Conservation (phyloP, 1,284 basidiomycete species). For the Schizophyllum amplum region DNA sequence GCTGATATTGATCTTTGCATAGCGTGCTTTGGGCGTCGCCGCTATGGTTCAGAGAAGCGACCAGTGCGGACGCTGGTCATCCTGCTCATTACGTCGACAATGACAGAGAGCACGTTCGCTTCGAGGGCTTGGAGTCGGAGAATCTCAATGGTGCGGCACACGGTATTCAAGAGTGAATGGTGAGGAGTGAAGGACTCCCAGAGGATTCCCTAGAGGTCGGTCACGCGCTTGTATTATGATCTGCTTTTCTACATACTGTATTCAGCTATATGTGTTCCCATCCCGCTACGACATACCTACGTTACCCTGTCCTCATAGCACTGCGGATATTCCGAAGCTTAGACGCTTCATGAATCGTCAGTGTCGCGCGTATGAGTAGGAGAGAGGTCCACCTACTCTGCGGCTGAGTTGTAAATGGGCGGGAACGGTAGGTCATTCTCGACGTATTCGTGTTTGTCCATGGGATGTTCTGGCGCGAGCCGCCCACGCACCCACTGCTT, state of each 20-base stretch:
- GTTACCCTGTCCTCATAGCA: background rate
- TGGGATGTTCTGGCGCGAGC: background rate
- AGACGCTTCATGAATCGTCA: background rate
- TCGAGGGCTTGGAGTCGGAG: background rate
- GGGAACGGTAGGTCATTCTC: background rate
- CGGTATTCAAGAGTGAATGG: background rate
- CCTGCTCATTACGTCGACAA: background rate
- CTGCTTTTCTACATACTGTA: too few species aligned
- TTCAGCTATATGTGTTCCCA: too few species aligned
- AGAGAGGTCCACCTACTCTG: background rate
- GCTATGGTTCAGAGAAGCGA: background rate
- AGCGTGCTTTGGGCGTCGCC: background rate
- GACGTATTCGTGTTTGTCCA: background rate
- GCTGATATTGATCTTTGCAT: background rate
- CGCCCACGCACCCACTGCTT: conserved; percentile 11
- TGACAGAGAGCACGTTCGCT: background rate
- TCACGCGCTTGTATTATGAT: too few species aligned
- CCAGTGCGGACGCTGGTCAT: background rate
- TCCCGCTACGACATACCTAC: background rate
- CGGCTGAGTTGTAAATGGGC: background rate
- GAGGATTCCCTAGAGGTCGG: background rate
- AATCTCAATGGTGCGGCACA: background rate
- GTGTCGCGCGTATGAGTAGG: background rate
- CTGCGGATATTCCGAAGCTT: background rate
- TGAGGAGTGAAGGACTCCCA: background rate